Conservation (phyloP, 352 stramenopile genomes). For the Pythium aquatile region DNA sequence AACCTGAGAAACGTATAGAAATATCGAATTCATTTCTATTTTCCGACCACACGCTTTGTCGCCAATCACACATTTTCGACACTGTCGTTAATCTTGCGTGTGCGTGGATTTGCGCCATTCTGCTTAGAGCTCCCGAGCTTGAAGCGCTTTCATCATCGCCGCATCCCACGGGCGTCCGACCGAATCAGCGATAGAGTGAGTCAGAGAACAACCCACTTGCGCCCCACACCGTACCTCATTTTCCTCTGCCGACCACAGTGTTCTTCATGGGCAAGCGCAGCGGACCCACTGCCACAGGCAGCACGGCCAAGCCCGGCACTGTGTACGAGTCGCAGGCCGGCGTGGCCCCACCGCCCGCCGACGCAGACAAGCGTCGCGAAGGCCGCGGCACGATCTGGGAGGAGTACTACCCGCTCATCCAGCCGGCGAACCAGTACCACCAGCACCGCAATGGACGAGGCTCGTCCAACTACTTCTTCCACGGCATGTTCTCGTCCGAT, state of each 20-base stretch:
- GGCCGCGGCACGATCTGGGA: conserved; percentile 66
- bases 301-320: conserved; percentile 24
- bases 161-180: conserved; percentile 14
- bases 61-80: conserved; percentile 14
- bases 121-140: conserved; percentile 22
- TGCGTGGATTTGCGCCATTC: conserved; percentile 4
- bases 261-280: conserved; percentile 26
- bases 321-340: conserved; percentile 30
- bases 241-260: conserved; percentile 3
- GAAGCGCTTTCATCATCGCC: conserved; percentile 25
- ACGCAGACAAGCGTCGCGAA: conserved; percentile 20
- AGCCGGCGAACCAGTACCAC: conserved; percentile 80
- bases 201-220: conserved; percentile 1
- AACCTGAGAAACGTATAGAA: neutral
- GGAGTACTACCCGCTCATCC: conserved; percentile 87
- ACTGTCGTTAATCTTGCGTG: neutral
- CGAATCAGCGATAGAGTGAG: conserved; percentile 3
- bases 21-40: conserved; percentile 6
- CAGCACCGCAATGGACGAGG: conserved; percentile 64
- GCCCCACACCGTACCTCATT: neutral
- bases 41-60: neutral
- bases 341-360: conserved; percentile 16
- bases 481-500: conserved; percentile 86
- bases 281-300: conserved; percentile 17
- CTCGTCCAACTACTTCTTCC: conserved; percentile 85